These are phyloP conservation scores for Dendrobium officinale DNA, from an alignment of 106 monocot species.

Conservation along the genomic window DNA sequence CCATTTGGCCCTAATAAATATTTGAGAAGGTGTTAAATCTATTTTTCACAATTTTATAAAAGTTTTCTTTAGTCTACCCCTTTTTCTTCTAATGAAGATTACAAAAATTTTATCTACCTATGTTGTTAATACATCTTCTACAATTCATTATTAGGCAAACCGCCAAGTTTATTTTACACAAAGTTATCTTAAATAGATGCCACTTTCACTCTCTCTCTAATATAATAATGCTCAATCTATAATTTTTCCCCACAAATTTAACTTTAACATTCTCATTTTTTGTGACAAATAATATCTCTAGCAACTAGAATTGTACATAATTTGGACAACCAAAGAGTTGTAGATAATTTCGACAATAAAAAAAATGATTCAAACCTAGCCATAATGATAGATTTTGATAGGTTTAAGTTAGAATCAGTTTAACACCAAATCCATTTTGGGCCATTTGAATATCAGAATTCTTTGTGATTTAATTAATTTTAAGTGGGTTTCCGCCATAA, in stretches of 20 bases:
- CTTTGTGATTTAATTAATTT: not conserved
- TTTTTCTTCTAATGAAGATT: not conserved
- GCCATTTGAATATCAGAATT: not conserved
- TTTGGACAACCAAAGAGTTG: not conserved
- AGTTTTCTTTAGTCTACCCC: no score
- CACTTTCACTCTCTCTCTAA: not conserved
- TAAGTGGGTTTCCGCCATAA: not conserved
- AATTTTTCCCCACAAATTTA: not conserved
- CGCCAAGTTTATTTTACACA: not conserved
- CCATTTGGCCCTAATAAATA: not conserved
- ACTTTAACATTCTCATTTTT: not conserved
- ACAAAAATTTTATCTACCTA: not conserved
- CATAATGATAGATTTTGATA: not conserved
- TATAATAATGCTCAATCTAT: not conserved
- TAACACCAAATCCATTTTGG: not conserved
- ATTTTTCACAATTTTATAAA: not conserved
- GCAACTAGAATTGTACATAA: not conserved
- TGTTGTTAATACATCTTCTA: not conserved
- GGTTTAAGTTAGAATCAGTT: not conserved
- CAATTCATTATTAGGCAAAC: not conserved
- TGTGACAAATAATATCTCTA: not conserved
- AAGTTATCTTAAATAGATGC: not conserved
- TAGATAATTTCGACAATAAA: not conserved
- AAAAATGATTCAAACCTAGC: not conserved
- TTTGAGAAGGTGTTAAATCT: not conserved